Base-by-base conservation (phyloP, 2,329 filamentous ascomycete genomes). In the Fusarium stilboides region DNA sequence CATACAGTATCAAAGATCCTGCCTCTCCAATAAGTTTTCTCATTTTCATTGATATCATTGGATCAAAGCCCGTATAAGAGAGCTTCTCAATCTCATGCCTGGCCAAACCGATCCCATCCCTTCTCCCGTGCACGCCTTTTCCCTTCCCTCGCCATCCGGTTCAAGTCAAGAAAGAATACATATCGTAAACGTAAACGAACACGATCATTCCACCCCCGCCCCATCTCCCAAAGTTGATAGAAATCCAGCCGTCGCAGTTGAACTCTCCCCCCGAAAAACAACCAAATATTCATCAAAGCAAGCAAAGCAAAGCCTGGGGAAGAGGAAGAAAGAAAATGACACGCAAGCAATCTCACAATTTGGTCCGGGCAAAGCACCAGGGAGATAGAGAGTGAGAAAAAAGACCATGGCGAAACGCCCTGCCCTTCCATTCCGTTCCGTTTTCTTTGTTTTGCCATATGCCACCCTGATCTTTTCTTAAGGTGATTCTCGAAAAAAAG, bases 401-500 rank as follows among this genome's bases (percentile, higher is more conserved):
- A 63, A 68, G 68, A 75, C 64, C 68, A 69, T 39, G 68, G 68
- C 68, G 54, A 57, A 71, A 70, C 68, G 68, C 68, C 68, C 51
- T 70, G 68, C 56, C 64, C 61, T 69, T 57, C 56, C 68, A 34
- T 71, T 62, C 63, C 52, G 39, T 58, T 52, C 60, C 53, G 31
- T 60, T 65, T 53, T 49, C 53, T 65, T 65, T 65, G 46, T 42
- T 65, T 65, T 68, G 68, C 64, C 67, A 68, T 65, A 57, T 70
- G 71, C 76, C 75, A 68, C 72, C 76, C 74, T 76, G 74, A 73
- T 75, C 76, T 72, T 69, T 53, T 61, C 61, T 76, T 71, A 72
- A 74, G 73, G 73, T 73, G 72, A 73, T 76, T 79, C 72, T 77
- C 72, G 65, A 73, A 69, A 73, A 74, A 75, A 70, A 72, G 70